Evolutionary conservation across 768 basidiomycete species (phyloP).

Genomic region (Auricularia sp.): DNA sequence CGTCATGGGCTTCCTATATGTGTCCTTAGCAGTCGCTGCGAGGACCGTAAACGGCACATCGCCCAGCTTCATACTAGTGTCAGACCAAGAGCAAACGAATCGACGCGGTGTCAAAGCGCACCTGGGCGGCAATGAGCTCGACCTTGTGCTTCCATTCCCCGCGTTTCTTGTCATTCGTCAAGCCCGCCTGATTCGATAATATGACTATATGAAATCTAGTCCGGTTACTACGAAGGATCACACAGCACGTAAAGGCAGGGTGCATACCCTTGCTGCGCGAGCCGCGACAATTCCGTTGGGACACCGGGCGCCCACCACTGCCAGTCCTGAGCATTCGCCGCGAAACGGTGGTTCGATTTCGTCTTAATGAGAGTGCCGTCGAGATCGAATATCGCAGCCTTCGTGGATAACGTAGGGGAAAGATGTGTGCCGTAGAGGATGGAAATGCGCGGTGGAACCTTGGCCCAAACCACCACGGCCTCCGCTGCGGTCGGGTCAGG

Average conservation of each 20-base stretch:
- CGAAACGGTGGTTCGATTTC: slow-evolving; percentile 13
- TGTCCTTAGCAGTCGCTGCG: slow-evolving; percentile 66
- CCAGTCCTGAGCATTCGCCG: slow-evolving; percentile 34
- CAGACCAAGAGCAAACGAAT: background rate
- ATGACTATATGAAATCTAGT: slow-evolving; percentile 61
- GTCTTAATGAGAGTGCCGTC: slow-evolving; percentile 73
- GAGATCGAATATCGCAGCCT: slow-evolving; percentile 74
- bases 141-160: slow-evolving; percentile 71
- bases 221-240: background rate
- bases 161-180: background rate
- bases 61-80: slow-evolving; percentile 38
- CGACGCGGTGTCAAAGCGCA: slow-evolving; percentile 10
- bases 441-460: background rate
- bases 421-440: background rate
- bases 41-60: slow-evolving; percentile 67
- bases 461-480: background rate
- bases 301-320: slow-evolving; percentile 67
- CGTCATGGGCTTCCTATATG: slow-evolving; percentile 75
- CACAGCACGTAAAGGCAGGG: background rate
- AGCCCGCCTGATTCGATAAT: slow-evolving; percentile 60
- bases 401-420: slow-evolving; percentile 23
- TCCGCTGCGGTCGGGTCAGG: background rate
- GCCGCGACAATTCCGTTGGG: slow-evolving; percentile 48
- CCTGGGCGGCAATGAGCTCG: slow-evolving; percentile 44
- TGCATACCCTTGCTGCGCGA: slow-evolving; percentile 51